Evolutionary conservation across 768 basidiomycete species (phyloP), one percentile per base, ranked within the genome.

Genomic region (Termitomyces sp.): DNA sequence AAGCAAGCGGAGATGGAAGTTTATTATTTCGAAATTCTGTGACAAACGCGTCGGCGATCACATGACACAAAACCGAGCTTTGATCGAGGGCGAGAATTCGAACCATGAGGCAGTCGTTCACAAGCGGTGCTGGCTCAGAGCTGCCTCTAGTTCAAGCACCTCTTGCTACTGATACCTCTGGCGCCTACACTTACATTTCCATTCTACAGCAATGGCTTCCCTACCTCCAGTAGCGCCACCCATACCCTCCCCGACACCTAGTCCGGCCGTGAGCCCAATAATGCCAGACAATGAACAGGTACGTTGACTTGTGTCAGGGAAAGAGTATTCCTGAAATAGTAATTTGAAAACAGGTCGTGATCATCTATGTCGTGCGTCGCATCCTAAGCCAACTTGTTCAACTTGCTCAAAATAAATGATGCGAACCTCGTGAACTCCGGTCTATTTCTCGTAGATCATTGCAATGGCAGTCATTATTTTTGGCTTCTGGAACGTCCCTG

Each of bases 381-480:
- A 49, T 20, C 60, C 38, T 14, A 45, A 40, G 15, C 55, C 15
- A 12, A 46, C 32, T 46, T 34, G n/a, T 20, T 53, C 29, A 12
- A 46, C 32, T 46, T 34, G n/a, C 17, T 53, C 29, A 42, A 17
- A 34, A 40, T 34, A 56, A 36, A 40, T 64, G 43, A 63, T 29
- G 40, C 38, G 42, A 31, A 56, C 36, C 40, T 42, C 17, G 7
- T 42, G 61, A 47, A 56, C 45, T 8, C 58, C 38, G 38, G 38
- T 40, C 38, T 14, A 4, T 5, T 42, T 54, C 54, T 57, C 34
- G 42, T 69, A 93, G 91, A 87, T 92, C 54, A 85, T 92, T 57
- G 90, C 93, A 55, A 93, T 88, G 79, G 84, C 89, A 54, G 91
- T 94, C 61, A 83, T 94, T 63, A 91, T 92, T 61, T 92, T 93